A percentile compares a stretch with the other conserved stretches of the same genome.
These are phyloP conservation scores for Coleophoma crateriformis DNA, from an alignment of 2,329 filamentous ascomycete genomes.

Conservation along the genomic window DNA sequence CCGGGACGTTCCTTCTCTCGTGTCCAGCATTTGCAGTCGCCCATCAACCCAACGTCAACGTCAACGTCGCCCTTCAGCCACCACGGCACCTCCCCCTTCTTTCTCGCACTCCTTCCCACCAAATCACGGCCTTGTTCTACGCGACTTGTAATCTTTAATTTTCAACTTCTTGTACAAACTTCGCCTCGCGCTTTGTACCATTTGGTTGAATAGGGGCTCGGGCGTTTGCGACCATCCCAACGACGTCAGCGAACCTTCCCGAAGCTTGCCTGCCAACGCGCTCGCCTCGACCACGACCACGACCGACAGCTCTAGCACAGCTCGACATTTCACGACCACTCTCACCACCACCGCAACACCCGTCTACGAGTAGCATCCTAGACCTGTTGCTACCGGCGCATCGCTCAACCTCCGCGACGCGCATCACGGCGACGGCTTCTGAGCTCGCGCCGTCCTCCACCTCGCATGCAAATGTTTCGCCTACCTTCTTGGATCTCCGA, in stretches of 20 bases:
- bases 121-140: conserved; percentile 7
- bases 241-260: conserved; percentile 1
- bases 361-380: background rate
- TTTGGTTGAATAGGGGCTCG: conserved; percentile 2
- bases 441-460: background rate
- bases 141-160: conserved; percentile 17
- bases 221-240: background rate
- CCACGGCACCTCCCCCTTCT: conserved; percentile 13
- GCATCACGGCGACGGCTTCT: background rate
- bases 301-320: no score
- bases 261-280: background rate
- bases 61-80: conserved; percentile 10
- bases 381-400: background rate
- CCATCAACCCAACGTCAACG: conserved; percentile 3
- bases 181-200: conserved; percentile 9
- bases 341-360: background rate
- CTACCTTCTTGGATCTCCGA: conserved; percentile 50
- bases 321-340: conserved; percentile 10
- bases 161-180: conserved; percentile 10
- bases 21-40: conserved; percentile 8
- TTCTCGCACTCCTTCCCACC: conserved; percentile 14
- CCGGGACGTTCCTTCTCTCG: background rate
- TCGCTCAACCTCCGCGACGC: background rate
- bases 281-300: background rate
- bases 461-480: conserved; percentile 51